These are phyloP conservation scores for Pichia sp. DNA, from an alignment of 1,139 yeast genomes.

Conservation along the genomic window DNA sequence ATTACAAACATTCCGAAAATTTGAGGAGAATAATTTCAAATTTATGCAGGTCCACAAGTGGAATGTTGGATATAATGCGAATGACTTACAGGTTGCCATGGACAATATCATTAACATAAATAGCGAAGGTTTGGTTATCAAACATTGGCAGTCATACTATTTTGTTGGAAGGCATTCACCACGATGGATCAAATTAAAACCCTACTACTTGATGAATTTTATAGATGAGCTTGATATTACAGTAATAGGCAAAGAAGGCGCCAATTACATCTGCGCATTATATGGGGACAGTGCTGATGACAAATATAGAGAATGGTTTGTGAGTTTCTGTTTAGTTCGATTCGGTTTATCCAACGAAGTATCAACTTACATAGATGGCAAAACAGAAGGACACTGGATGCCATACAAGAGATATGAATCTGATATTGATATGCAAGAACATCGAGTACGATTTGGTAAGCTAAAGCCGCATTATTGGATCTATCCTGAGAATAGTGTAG, in stretches of 20 bases:
- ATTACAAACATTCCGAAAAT: not conserved
- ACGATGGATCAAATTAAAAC: conserved; percentile 83
- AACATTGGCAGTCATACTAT: conserved; percentile 59
- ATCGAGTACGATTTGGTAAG: conserved; percentile 53
- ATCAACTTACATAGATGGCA: conserved; percentile 51
- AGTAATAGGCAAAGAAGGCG: conserved; percentile 58
- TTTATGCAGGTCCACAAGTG: conserved; percentile 53
- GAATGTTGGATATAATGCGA: conserved; percentile 39
- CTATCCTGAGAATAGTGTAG: conserved; percentile 68
- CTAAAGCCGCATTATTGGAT: conserved; percentile 73
- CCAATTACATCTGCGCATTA: conserved; percentile 20
- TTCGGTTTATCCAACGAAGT: conserved; percentile 74
- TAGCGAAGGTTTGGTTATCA: conserved; percentile 81
- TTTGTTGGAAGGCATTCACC: conserved; percentile 53
- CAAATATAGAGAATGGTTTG: conserved; percentile 30
- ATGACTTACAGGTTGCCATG: conserved; percentile 54
- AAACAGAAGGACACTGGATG: conserved; percentile 62
- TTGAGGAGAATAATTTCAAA: conserved; percentile 30
- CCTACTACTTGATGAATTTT: conserved; percentile 80
- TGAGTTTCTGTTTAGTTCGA: conserved; percentile 75
- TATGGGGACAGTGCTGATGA: conserved; percentile 9
- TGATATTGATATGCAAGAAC: conserved; percentile 30
- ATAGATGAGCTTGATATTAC: conserved; percentile 82
- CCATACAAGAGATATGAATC: conserved; percentile 30
- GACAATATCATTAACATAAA: conserved; percentile 55